Evolutionary conservation across 805 yeast species (phyloP), one percentile per base, ranked within the genome.

Genomic region (Wickerhamomyces bovis): DNA sequence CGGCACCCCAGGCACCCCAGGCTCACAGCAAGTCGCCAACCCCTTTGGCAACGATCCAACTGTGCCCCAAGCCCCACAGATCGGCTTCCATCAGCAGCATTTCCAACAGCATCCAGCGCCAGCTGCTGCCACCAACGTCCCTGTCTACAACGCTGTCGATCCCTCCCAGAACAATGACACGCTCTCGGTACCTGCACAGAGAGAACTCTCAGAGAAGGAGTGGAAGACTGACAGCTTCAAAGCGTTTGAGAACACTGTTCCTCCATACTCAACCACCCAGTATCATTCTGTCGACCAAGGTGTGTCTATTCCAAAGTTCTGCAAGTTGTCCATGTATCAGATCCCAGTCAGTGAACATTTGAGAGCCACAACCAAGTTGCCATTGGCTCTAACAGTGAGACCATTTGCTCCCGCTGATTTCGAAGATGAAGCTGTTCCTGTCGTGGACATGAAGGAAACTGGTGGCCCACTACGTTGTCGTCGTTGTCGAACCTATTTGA

Each of bases 401-500:
- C 99, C 99, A 5, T 89, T 94, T 71, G 95, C 96, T 0, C 80
- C 81, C 12, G 53, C 65, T 12, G 65, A 70, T 28, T 62, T 66
- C 7, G 63, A 71, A 42, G 82, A 75, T 15, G 78, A 76, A 2
- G 66, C 66, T 0, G 77, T 89, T 2, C 95, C 96, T 0, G 72
- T 75, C 5, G 81, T 83, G 6, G 90, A 87, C 59, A 76, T 78
- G 68, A 66, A 72, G 21, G 40, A 40, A 3, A 59, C 60, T 7
- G 60, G 73, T 15, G 88, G 89, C 1, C 95, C 96, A 0, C 83
- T 95, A 30, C 77, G 99, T 55, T 94, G 99, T 67, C 77, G 80
- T 54, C 82, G 98, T 51, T 94, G 99, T 68, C 78, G 97, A 46
- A 79, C 96, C 1, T 94, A 89, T 64, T 73, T 89, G 51, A 94